Evolutionary conservation across 1,284 basidiomycete species (phyloP).

Genomic region (Lignosus rhinocerotis): DNA sequence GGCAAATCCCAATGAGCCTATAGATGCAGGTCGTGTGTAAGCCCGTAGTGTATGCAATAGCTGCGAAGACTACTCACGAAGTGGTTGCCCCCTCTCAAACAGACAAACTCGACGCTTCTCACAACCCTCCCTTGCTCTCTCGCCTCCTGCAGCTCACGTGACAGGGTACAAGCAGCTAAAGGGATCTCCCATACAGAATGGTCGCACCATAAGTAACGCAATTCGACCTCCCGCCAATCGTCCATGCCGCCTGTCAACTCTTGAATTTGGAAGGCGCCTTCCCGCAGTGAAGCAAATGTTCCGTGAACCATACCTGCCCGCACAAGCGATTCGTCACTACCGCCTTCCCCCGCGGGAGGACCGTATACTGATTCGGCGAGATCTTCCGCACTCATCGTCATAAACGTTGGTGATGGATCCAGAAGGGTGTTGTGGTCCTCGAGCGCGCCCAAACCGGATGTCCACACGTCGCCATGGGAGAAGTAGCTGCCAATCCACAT

Average conservation of each 20-base stretch:
- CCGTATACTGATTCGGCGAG: constrained; percentile 2
- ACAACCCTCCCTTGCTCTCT: not conserved
- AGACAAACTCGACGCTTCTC: constrained; percentile 5
- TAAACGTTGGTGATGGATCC: constrained; percentile 3
- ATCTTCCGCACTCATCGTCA: constrained; percentile 8
- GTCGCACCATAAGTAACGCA: constrained; percentile 15
- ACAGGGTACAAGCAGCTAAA: not conserved
- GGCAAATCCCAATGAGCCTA: constrained; percentile 1
- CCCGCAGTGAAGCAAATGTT: not conserved
- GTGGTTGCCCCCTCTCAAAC: constrained; percentile 13
- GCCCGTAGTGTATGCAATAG: not conserved
- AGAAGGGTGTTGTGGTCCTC: constrained; percentile 1
- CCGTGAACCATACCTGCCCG: not conserved
- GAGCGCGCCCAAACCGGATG: constrained; percentile 1
- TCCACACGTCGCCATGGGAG: constrained; percentile 7
- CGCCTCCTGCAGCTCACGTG: constrained; percentile 9
- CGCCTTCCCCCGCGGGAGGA: not conserved
- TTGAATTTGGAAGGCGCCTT: not conserved
- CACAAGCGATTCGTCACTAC: constrained; percentile 1
- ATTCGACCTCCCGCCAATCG: constrained; percentile 8
- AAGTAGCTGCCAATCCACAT: constrained; percentile 10
- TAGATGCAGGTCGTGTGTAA: not conserved
- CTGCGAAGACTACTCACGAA: constrained; percentile 6
- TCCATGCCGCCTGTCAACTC: not conserved
- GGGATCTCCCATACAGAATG: constrained; percentile 12